phyloP scores from a whole-genome alignment of 2,329 filamentous ascomycete species.

The Neonectria hederae region DNA sequence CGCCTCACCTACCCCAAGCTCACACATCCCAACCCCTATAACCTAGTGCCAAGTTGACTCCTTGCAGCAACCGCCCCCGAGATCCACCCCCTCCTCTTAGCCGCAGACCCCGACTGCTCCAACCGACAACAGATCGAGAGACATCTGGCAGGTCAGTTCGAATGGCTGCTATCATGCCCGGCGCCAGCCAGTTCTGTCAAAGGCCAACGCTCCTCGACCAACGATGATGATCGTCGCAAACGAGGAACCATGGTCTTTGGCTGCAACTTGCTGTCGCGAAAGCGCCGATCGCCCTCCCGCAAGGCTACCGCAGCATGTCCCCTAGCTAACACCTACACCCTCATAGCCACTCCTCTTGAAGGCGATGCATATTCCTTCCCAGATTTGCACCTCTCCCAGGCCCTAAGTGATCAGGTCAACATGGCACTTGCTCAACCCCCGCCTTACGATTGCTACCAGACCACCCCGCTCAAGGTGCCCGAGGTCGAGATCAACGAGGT shows the following conservation, averaged over 20 bases:
- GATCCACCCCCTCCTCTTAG: slow-evolving; percentile 39
- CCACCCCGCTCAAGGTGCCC: slow-evolving; percentile 42
- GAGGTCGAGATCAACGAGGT: slow-evolving; percentile 41
- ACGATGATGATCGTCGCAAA: slow-evolving; percentile 23
- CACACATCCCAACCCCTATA: not conserved
- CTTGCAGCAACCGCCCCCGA: slow-evolving; percentile 19
- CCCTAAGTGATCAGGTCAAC: slow-evolving; percentile 24
- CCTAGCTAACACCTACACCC: slow-evolving; percentile 53
- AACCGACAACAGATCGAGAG: slow-evolving; percentile 50
- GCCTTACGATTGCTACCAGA: slow-evolving; percentile 33
- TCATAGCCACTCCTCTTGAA: slow-evolving; percentile 58
- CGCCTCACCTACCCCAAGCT: not conserved
- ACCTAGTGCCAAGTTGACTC: slow-evolving; percentile 27
- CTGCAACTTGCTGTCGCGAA: slow-evolving; percentile 61
- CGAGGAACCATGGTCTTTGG: slow-evolving; percentile 54
- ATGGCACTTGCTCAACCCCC: slow-evolving; percentile 42
- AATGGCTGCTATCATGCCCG: slow-evolving; percentile 58
- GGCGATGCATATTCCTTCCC: slow-evolving; percentile 33
- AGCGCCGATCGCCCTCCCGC: slow-evolving; percentile 37
- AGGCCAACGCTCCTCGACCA: slow-evolving; percentile 23
- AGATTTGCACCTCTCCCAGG: slow-evolving; percentile 29
- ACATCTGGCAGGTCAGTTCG: slow-evolving; percentile 60
- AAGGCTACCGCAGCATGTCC: slow-evolving; percentile 25
- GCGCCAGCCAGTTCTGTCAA: slow-evolving; percentile 39
- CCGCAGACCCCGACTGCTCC: slow-evolving; percentile 36